These are phyloP conservation scores for Ophiostoma sp. DNA, from an alignment of 2,329 filamentous ascomycete genomes.

Conservation along the genomic window DNA sequence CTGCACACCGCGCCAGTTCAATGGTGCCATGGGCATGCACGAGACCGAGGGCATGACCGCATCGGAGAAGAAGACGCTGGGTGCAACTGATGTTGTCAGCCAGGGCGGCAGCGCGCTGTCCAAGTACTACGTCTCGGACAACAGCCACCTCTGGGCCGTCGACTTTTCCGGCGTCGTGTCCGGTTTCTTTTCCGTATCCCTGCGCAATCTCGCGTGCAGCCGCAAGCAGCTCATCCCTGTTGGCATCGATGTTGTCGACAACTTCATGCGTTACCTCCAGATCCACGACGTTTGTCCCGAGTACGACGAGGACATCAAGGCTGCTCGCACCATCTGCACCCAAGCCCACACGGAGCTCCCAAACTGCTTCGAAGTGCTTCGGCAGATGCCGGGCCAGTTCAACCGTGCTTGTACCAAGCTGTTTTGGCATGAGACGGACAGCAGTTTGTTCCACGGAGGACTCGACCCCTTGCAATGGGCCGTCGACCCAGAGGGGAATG, in stretches of 20 bases:
- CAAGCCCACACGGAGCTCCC: slow-evolving; percentile 62
- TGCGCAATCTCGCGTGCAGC: slow-evolving; percentile 53
- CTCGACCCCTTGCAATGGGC: slow-evolving; percentile 29
- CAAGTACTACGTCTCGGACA: slow-evolving; percentile 47
- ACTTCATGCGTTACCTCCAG: slow-evolving; percentile 83
- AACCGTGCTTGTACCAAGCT: slow-evolving; percentile 68
- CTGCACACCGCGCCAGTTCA: slow-evolving; percentile 51
- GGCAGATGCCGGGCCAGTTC: slow-evolving; percentile 67
- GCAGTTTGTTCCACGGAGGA: slow-evolving; percentile 29
- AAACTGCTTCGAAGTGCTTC: slow-evolving; percentile 47
- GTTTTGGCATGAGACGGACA: slow-evolving; percentile 44
- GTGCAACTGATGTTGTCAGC: slow-evolving; percentile 56
- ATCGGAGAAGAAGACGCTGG: slow-evolving; percentile 58
- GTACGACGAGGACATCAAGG: slow-evolving; percentile 59
- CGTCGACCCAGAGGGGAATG: slow-evolving; percentile 30
- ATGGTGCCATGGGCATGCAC: slow-evolving; percentile 46
- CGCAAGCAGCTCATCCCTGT: slow-evolving; percentile 46
- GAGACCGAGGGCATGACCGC: slow-evolving; percentile 54
- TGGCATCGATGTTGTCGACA: slow-evolving; percentile 64
- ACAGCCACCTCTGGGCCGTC: slow-evolving; percentile 60
- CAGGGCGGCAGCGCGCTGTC: slow-evolving; percentile 36
- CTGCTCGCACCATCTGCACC: slow-evolving; percentile 62
- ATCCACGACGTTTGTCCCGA: slow-evolving; percentile 84
- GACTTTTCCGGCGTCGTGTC: slow-evolving; percentile 75
- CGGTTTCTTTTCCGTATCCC: slow-evolving; percentile 65